These are phyloP conservation scores for Ramalina intermedia DNA, from an alignment of 495 filamentous ascomycete genomes.

Conservation along the genomic window DNA sequence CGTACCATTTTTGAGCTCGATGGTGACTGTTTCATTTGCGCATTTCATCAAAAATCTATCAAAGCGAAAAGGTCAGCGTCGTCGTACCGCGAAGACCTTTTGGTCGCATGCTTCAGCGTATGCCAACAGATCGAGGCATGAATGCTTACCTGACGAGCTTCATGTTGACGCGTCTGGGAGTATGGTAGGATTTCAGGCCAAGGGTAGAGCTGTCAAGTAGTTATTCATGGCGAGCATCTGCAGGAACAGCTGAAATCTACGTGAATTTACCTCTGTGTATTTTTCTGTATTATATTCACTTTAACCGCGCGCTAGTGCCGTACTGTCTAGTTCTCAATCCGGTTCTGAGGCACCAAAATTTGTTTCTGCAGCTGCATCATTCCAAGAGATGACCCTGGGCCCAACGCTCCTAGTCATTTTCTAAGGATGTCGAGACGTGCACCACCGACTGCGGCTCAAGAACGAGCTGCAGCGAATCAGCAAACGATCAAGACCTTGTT, in stretches of 20 bases:
- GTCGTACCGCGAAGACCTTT: conserved; percentile 14
- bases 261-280: too few relatives aligned
- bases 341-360: too few relatives aligned
- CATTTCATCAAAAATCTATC: conserved; percentile 96
- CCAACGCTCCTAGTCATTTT: too few relatives aligned
- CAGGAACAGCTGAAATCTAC: too few relatives aligned
- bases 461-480: conserved; percentile 79
- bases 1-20: conserved; percentile 94
- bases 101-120: conserved; percentile 19
- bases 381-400: too few relatives aligned
- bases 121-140: conserved; percentile 16
- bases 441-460: conserved; percentile 57
- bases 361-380: too few relatives aligned
- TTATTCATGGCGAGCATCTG: too few relatives aligned
- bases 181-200: too few relatives aligned
- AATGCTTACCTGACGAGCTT: conserved; percentile 89
- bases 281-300: too few relatives aligned
- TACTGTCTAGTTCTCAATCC: too few relatives aligned
- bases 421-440: conserved; percentile 74
- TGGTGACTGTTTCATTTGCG: conserved; percentile 89
- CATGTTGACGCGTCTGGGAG: conserved; percentile 41
- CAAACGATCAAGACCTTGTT: conserved; percentile 80
- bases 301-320: too few relatives aligned
- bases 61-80: conserved; percentile 7
- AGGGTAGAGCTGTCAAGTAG: too few relatives aligned